A percentile compares a stretch with the other conserved stretches of the same genome.
These are phyloP conservation scores for Nothophoma quercina DNA, from an alignment of 2,329 filamentous ascomycete genomes.

Conservation along the genomic window DNA sequence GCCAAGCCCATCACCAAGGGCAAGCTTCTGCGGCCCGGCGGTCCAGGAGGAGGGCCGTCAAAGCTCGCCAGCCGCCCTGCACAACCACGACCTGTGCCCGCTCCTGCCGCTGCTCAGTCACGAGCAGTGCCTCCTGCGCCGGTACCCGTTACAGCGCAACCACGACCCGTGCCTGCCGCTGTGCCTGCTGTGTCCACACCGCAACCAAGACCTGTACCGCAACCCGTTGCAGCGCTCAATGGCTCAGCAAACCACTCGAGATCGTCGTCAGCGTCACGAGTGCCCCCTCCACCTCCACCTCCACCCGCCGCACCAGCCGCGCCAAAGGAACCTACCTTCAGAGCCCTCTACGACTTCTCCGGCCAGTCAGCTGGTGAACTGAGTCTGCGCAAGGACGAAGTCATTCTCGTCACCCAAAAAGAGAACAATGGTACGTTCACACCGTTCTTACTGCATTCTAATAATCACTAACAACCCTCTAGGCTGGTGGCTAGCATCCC, in stretches of 20 bases:
- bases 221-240: constrained; percentile 62
- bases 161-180: constrained; percentile 41
- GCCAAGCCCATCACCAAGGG: constrained; percentile 91
- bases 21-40: constrained; percentile 88
- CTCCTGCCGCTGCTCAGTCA: constrained; percentile 48
- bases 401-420: constrained; percentile 91
- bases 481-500: constrained; percentile 98
- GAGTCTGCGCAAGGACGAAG: constrained; percentile 77
- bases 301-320: constrained; percentile 68
- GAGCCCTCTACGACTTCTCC: constrained; percentile 90
- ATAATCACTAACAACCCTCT: constrained; percentile 28
- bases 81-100: constrained; percentile 44
- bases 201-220: constrained; percentile 58
- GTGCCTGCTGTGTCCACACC: constrained; percentile 34
- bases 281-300: constrained; percentile 66
- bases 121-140: constrained; percentile 59
- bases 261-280: constrained; percentile 55
- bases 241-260: constrained; percentile 55
- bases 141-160: constrained; percentile 55
- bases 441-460: neutral
- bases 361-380: constrained; percentile 88
- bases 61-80: constrained; percentile 66
- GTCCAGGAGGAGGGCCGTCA: constrained; percentile 81
- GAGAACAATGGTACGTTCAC: constrained; percentile 83
- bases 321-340: constrained; percentile 77